phyloP scores from a whole-genome alignment of 805 yeast species.

The Wickerhamiella slavikovae region DNA sequence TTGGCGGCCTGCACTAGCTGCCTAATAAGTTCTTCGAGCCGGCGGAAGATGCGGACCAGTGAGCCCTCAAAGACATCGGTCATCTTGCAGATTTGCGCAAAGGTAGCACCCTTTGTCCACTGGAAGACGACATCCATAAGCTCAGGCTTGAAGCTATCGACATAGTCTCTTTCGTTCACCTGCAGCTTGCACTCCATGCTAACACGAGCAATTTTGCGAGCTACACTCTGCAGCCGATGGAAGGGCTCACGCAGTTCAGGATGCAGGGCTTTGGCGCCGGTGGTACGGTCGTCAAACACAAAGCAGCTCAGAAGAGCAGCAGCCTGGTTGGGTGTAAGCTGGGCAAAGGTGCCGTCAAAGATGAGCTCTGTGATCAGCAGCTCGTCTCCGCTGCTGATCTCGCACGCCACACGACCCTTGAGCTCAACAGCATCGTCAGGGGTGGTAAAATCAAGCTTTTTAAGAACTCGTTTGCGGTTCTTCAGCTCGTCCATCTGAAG shows the following conservation, averaged over 20 bases:
- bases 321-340: conserved; percentile 69
- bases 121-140: conserved; percentile 91
- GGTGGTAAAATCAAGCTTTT: conserved; percentile 79
- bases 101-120: conserved; percentile 93
- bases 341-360: conserved; percentile 88
- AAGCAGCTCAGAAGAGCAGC: conserved; percentile 86
- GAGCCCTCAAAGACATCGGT: conserved; percentile 98
- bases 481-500: conserved; percentile 86
- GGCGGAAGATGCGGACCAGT: conserved; percentile 79
- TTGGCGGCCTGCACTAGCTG: conserved; percentile 84
- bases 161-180: conserved; percentile 75
- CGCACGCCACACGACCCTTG: conserved; percentile 96
- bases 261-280: conserved; percentile 52
- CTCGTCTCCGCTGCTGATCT: conserved; percentile 69
- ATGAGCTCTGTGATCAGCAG: conserved; percentile 75
- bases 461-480: conserved; percentile 77
- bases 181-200: conserved; percentile 81
- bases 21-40: conserved; percentile 80
- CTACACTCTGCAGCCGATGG: conserved; percentile 76
- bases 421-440: conserved; percentile 78
- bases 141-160: conserved; percentile 79
- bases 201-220: conserved; percentile 71
- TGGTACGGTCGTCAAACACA: conserved; percentile 90
- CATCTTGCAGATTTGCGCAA: conserved; percentile 95
- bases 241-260: conserved; percentile 88